These are phyloP conservation scores for Akanthomyces muscarius DNA, from an alignment of 2,329 filamentous ascomycete genomes.

Conservation along the genomic window DNA sequence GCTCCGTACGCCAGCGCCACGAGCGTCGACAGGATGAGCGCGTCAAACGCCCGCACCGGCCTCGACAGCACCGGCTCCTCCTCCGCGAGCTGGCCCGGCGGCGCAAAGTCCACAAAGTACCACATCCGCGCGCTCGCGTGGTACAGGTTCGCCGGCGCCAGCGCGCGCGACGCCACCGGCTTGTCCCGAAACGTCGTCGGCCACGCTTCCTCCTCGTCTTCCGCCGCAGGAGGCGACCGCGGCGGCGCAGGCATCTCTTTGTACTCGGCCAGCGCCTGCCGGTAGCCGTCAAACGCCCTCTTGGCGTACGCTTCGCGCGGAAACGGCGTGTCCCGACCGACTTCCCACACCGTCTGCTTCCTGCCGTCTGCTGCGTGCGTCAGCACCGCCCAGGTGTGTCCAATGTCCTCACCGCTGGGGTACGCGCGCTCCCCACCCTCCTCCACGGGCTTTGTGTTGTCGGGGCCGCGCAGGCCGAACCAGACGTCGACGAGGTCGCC, in stretches of 20 bases:
- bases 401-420: slow-evolving; percentile 18
- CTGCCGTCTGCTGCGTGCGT: slow-evolving; percentile 15
- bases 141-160: slow-evolving; percentile 21
- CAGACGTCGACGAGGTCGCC: slow-evolving; percentile 21
- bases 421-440: slow-evolving; percentile 10
- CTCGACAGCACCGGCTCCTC: slow-evolving; percentile 17
- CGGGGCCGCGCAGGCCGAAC: slow-evolving; percentile 19
- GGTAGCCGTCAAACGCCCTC: slow-evolving; percentile 21
- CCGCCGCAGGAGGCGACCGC: not conserved
- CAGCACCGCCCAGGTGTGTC: slow-evolving; percentile 20
- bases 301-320: slow-evolving; percentile 17
- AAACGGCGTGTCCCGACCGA: slow-evolving; percentile 18
- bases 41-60: slow-evolving; percentile 21
- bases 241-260: slow-evolving; percentile 4
- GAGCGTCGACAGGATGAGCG: slow-evolving; percentile 19
- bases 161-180: slow-evolving; percentile 20
- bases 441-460: not conserved
- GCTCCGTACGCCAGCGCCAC: slow-evolving; percentile 18
- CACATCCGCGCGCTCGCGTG: slow-evolving; percentile 21
- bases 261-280: slow-evolving; percentile 18
- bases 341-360: slow-evolving; percentile 19
- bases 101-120: slow-evolving; percentile 22
- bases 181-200: slow-evolving; percentile 15
- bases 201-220: not conserved
- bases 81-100: not conserved